Base-by-base conservation (phyloP, 345 rosid genomes). In the Cochlearia excelsa region DNA sequence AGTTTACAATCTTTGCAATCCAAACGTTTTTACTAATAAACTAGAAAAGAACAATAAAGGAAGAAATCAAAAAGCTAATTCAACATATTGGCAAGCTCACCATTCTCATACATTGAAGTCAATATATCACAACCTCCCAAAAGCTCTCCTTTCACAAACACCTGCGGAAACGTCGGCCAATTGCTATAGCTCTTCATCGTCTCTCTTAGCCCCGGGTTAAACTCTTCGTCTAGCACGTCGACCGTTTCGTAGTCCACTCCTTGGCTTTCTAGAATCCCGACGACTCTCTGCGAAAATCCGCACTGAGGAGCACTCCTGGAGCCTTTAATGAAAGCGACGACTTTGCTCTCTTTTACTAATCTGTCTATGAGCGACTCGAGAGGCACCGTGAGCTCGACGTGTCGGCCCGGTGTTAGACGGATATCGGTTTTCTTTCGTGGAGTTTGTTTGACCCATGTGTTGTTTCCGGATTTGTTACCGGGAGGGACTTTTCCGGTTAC, bases 151-250 rank as follows among this genome's bases (percentile, higher is more conserved):
- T 80, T 72, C 57, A 82, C 84, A 61, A 86, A 92, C 8, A 88
- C 57, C 58, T 88, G 98, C 0, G 96, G 95, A 65, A 92, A 84
- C 33, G 98, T 88, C 9, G 95, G 95, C 98, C 98, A 86, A 54
- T 77, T 92, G 63, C 95, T 92, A 37, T 86, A 92, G 67, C 58
- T 82, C 86, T 92, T 92, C 40, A 92, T 64, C 8, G 78, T 88
- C 70, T 88, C 96, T 67, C 95, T 86, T 75, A 88, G 75, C 30
- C 95, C 96, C 0, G 7, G 49, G 51, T 92, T 92, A 40, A 75
- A 81, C 57, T 88, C 96, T 35, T 91, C 96, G 38, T 92, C 96
- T 2, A 92, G 93, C 71, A 92, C 95, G 48, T 86, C 96, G 1
- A 88, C 76, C 4, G 86, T 88, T 69, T 91, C 96, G 9, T 82